Conservation (phyloP, 441 rosid species). For the Jatropha multifida region DNA sequence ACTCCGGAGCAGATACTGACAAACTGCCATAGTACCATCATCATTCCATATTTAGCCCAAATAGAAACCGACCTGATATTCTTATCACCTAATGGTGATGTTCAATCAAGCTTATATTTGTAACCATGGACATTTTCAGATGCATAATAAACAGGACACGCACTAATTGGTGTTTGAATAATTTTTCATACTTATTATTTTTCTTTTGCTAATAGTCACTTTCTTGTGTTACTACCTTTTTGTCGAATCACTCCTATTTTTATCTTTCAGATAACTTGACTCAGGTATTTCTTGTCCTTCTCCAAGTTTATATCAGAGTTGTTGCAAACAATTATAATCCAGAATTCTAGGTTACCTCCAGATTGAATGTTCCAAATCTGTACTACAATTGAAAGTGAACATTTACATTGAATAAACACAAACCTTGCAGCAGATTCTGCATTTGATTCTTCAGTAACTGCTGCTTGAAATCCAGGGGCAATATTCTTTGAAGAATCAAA, state of each 20-base stretch:
- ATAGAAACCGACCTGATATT: not conserved
- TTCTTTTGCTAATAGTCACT: not conserved
- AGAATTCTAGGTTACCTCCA: not conserved
- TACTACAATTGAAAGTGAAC: too few species aligned
- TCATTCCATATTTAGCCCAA: not conserved
- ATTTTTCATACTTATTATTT: not conserved
- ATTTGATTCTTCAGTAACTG: constrained; percentile 44
- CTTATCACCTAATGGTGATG: not conserved
- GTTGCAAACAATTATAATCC: not conserved
- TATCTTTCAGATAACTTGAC: not conserved
- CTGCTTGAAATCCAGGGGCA: constrained; percentile 37
- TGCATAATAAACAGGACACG: not conserved
- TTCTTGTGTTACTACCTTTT: not conserved
- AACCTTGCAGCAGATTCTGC: constrained; percentile 60
- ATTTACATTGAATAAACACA: constrained; percentile 24
- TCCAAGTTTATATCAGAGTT: not conserved
- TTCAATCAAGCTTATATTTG: not conserved
- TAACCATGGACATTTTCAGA: not conserved
- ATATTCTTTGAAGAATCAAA: constrained; percentile 46
- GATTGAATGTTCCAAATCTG: not conserved
- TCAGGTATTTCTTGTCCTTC: not conserved
- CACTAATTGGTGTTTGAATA: not conserved
- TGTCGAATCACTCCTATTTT: not conserved
- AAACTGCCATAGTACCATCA: constrained; percentile 39
- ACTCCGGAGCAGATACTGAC: constrained; percentile 43